phyloP scores from a whole-genome alignment of 225 moss, liverwort and hornwort species.

The Thuidium tamariscinum region DNA sequence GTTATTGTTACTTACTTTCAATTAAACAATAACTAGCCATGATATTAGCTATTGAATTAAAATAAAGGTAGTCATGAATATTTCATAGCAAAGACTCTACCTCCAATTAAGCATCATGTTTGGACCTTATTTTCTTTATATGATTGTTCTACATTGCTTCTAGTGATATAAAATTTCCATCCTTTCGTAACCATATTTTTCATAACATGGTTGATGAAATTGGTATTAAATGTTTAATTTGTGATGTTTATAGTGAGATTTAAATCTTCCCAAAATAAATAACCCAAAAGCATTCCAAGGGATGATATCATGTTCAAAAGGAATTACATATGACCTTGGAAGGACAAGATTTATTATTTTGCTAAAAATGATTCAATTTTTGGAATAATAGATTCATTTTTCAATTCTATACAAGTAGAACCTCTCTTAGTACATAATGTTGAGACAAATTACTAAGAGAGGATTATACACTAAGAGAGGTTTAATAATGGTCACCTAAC shows the following conservation, averaged over 20 bases:
- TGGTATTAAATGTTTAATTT: not conserved
- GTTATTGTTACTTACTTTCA: not conserved
- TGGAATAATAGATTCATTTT: not conserved
- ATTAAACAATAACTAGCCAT: too few relatives aligned
- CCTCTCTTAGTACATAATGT: too few relatives aligned
- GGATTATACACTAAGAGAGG: too few relatives aligned
- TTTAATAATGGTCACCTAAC: too few relatives aligned
- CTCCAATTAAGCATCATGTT: not conserved
- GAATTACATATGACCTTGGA: not conserved
- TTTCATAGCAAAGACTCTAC: not conserved
- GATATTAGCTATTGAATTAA: not conserved
- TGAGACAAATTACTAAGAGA: too few relatives aligned
- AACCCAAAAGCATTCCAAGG: rapidly evolving
- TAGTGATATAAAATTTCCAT: not conserved
- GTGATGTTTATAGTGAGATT: not conserved
- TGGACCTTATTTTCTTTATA: not conserved
- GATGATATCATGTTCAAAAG: not conserved
- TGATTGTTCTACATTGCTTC: not conserved
- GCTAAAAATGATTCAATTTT: not conserved
- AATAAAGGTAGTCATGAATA: not conserved
- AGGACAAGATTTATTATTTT: not conserved
- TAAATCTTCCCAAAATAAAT: not conserved
- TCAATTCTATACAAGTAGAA: not conserved
- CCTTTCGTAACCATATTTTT: not conserved
- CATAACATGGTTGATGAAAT: not conserved